A percentile compares a stretch with the other conserved stretches of the same genome.
Evolutionary conservation across 1,284 basidiomycete species (phyloP).

Genomic region (Ustilago vetiveriae): DNA sequence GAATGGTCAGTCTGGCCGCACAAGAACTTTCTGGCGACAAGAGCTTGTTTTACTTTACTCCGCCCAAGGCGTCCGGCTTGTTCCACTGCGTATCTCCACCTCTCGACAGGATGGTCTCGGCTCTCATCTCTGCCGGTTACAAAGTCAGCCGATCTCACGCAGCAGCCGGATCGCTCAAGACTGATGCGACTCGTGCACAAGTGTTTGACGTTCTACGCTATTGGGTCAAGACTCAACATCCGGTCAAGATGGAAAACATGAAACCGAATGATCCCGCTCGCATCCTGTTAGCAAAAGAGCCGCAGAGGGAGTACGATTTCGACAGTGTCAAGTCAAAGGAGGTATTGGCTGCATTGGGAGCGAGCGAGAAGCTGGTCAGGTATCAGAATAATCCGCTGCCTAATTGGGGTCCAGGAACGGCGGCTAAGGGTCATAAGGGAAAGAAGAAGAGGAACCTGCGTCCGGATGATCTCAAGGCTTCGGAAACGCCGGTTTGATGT

Average conservation of each 20-base stretch:
- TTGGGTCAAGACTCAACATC: conserved; percentile 75
- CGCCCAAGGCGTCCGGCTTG: conserved; percentile 79
- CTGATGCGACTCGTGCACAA: conserved; percentile 78
- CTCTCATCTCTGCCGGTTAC: conserved; percentile 85
- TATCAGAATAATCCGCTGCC: conserved; percentile 91
- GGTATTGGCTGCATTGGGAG: conserved; percentile 31
- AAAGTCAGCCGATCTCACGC: conserved; percentile 89
- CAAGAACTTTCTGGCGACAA: conserved; percentile 75
- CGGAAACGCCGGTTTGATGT: background rate
- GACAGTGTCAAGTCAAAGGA: conserved; percentile 37
- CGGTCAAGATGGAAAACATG: conserved; percentile 78
- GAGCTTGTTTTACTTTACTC: conserved; percentile 90
- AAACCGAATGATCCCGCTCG: conserved; percentile 74
- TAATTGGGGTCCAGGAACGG: conserved; percentile 83
- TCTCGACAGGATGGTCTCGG: conserved; percentile 73
- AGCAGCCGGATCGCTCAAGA: conserved; percentile 87
- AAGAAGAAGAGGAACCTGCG: conserved; percentile 47
- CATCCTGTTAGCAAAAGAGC: conserved; percentile 73
- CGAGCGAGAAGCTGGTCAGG: conserved; percentile 68
- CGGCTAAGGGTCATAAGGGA: conserved; percentile 58
- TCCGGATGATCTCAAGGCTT: conserved; percentile 31
- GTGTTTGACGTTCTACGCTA: conserved; percentile 84
- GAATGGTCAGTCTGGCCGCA: conserved; percentile 90
- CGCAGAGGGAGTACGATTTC: conserved; percentile 40
- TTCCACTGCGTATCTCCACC: conserved; percentile 75